Evolutionary conservation across 106 monocot species (phyloP), one percentile per base, ranked within the genome.

Genomic region (Acanthochlamys bracteata): DNA sequence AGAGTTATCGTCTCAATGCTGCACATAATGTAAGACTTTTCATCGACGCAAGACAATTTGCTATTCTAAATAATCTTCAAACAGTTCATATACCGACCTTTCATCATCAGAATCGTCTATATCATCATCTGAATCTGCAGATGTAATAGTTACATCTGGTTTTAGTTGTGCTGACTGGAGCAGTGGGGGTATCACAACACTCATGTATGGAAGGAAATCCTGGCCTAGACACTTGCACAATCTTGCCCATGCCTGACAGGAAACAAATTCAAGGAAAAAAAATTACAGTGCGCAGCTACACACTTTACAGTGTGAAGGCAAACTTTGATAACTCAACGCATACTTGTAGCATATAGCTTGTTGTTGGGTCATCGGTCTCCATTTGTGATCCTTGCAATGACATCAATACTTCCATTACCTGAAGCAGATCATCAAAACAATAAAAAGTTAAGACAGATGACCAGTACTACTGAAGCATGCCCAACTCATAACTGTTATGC

Each of bases 321-420:
- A 24, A 39, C 4, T 41, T 20, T 26, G n/a, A 54, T 45, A 53
- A 17, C 21, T 7, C 12, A 24, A 33, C 57, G 61, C 59, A 73
- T 69, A 90, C 95, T 70, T 90, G 95, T 26, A 96, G 70, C 84
- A 96, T 96, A 69, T 96, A 96, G 78, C 90, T 96, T 15, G 87
- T 88, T 57, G 79, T 96, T 23, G 95, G 95, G 42, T 96, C 95
- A 69, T 96, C 95, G 8, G 76, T 73, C 78, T 90, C 95, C 84
- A 96, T 69, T 54, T 84, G 82, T 40, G 95, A 78, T 66, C 90
- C 95, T 90, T 96, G 95, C 63, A 96, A 64, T 21, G 82, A 66
- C 95, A 96, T 96, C 68, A 96, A 55, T 11, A 96, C 90, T 71
- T 96, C 95, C 95, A 96, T 96, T 53, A 96, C 95, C 95, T 96